These are phyloP conservation scores for Orbilia javanica DNA, from an alignment of 2,329 filamentous ascomycete species.

Conservation along the genomic window DNA sequence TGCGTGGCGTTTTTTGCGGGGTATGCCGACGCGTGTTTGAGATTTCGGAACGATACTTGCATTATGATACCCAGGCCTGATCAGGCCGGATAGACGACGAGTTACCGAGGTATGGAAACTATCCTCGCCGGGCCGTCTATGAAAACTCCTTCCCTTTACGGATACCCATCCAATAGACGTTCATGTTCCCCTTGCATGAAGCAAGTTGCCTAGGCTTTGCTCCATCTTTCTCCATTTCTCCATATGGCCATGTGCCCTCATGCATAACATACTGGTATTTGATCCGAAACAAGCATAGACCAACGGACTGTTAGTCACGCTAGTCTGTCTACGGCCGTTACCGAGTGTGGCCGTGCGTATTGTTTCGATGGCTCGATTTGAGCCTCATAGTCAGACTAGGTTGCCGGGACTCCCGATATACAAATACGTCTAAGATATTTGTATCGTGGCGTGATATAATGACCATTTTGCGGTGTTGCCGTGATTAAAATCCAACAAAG, in stretches of 20 bases:
- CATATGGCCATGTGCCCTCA: conserved; percentile 11
- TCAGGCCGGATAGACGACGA: background rate
- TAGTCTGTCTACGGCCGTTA: background rate
- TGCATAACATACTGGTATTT: conserved; percentile 14
- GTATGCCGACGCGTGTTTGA: background rate
- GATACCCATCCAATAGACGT: background rate
- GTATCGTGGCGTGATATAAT: background rate
- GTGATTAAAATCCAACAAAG: conserved; percentile 11
- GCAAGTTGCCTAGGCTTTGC: background rate
- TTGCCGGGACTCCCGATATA: background rate
- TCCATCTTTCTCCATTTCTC: background rate
- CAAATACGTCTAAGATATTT: background rate
- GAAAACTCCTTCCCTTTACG: background rate
- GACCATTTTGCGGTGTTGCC: background rate
- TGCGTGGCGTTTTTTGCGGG: background rate
- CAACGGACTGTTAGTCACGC: background rate
- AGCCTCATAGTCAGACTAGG: conserved; percentile 12
- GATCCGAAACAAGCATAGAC: background rate
- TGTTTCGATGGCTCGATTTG: background rate
- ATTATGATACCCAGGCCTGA: conserved; percentile 1
- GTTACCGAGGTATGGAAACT: conserved; percentile 2
- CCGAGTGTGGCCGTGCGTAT: background rate
- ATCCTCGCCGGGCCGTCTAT: background rate
- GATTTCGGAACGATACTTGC: background rate
- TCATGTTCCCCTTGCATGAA: conserved; percentile 2